Evolutionary conservation across 2,329 filamentous ascomycete genomes (phyloP).

Genomic region (Didymella pinodella): DNA sequence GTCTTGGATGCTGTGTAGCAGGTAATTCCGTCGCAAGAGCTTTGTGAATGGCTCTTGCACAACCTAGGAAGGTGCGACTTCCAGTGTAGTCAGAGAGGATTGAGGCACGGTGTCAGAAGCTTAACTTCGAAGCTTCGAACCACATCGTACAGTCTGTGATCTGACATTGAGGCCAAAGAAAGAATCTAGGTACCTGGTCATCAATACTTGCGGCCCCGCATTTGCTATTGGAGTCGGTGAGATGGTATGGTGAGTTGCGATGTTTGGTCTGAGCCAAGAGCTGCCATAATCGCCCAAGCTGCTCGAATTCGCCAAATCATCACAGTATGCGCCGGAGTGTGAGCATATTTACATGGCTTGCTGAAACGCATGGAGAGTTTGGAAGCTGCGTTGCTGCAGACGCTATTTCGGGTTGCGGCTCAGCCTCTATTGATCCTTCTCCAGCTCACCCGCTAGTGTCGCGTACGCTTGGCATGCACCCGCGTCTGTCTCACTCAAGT

Average conservation of each 20-base stretch:
- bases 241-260: not conserved
- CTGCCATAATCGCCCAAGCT: not conserved
- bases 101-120: slow-evolving; percentile 14
- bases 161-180: not conserved
- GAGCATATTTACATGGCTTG: slow-evolving; percentile 8
- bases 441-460: slow-evolving; percentile 7
- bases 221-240: not conserved
- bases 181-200: not conserved
- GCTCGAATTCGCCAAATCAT: not conserved
- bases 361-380: slow-evolving; percentile 1
- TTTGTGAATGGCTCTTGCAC: not conserved
- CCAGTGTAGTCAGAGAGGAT: slow-evolving; percentile 6
- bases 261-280: not conserved
- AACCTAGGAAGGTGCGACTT: slow-evolving; percentile 1
- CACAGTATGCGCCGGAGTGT: not conserved
- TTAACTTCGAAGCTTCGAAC: not conserved
- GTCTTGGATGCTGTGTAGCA: not conserved
- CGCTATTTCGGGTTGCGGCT: slow-evolving; percentile 10
- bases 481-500: not conserved
- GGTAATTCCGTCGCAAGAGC: not conserved
- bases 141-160: slow-evolving; percentile 1
- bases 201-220: not conserved
- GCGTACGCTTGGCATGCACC: not conserved
- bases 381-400: slow-evolving; percentile 2
- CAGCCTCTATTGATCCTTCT: slow-evolving; percentile 8